Evolutionary conservation across 2,329 filamentous ascomycete species (phyloP), one percentile per base, ranked within the genome.

Genomic region (Calonectria montana): DNA sequence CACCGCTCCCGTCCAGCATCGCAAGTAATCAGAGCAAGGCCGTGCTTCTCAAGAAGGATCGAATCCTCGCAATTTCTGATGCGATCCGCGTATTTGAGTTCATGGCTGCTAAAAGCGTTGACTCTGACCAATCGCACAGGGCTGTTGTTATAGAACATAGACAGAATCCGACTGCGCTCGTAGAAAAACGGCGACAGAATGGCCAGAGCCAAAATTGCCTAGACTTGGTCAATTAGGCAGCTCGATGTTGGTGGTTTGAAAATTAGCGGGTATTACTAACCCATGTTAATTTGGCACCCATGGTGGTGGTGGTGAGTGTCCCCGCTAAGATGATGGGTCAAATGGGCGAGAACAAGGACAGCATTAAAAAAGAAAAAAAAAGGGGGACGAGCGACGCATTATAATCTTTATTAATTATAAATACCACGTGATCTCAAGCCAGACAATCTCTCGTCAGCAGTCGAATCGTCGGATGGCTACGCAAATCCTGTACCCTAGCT

Each of bases 101-200:
- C 79, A 78, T 7, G 71, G 53, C 21, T 59, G 31, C 39, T 25
- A n/a, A 59, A 59, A 2, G 31, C 53, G 21, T 59, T 59, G 31
- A 59, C 21, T 35, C 15, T 59, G 53, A 27, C 35, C n/a, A 59
- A 39, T 39, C 53, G 53, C 31, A 59, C 6, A 16, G 53, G 53
- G 31, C 35, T 59, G 31, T 59, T 59, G 53, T 59, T 13, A 27
- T 59, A 59, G 53, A 59, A 59, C 21, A 59, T 25, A 4, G 31
- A 35, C 53, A 59, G 53, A 35, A 59, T 59, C 53, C 53, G 31
- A 37, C 53, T 59, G 53, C 53, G 53, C 31, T 59, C 53, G 35
- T 59, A 59, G 21, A 59, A 16, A 59, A 59, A 59, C 31, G 53
- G 53, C 53, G 53, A 59, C 53, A 59, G 53, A 23, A 59, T 21